Base-by-base conservation (phyloP, 1,284 basidiomycete species). In the Singerocomus inundabilis region DNA sequence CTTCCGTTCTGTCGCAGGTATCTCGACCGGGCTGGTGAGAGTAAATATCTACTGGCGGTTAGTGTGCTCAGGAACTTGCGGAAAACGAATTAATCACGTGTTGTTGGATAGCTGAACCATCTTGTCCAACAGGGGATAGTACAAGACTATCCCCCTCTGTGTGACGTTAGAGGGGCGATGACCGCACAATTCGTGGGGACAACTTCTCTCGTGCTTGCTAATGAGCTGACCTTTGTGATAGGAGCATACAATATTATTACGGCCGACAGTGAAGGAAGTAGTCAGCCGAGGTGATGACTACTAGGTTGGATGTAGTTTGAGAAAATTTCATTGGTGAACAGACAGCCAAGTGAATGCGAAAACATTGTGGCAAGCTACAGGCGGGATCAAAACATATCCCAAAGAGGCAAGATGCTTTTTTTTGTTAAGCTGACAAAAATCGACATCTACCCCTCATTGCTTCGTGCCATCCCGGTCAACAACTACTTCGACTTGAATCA, bases 1-100 rank as follows among this genome's bases (percentile, higher is more conserved):
- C 72, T 99, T 49, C 96, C 97, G 5, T 99, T 93, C 74, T 99
- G 96, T 70, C 79, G 96, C 55, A 78, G 97, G 50, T 99, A 99
- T 70, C 80, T 99, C 30, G 97, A 98, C 61, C 83, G 93, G 25
- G 73, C 80, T 3, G 97, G 97, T n/a, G 95, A 98, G 76, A 92
- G 85, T 73, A 93, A 91, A 70, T 98, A 99, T 66, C 75, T 98
- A 31, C 77, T 98, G 30, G 97, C 91, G 44, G 91, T 96, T 57
- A 63, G 88, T 74, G 37, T 30, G 32, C 43, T 46, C 26, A 13
- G 29, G 32, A 29, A n/a, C 16, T 26, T 13, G 5, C 12, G 5
- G 21, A 36, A 18, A 16, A 34, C 26, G 18, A 0, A 42, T 16
- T 48, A 11, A 49, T 35, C 6, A 1, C 25, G 36, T 11, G 9